These are phyloP conservation scores for Dichomitus squalens DNA, from an alignment of 1,284 basidiomycete species.

Conservation along the genomic window DNA sequence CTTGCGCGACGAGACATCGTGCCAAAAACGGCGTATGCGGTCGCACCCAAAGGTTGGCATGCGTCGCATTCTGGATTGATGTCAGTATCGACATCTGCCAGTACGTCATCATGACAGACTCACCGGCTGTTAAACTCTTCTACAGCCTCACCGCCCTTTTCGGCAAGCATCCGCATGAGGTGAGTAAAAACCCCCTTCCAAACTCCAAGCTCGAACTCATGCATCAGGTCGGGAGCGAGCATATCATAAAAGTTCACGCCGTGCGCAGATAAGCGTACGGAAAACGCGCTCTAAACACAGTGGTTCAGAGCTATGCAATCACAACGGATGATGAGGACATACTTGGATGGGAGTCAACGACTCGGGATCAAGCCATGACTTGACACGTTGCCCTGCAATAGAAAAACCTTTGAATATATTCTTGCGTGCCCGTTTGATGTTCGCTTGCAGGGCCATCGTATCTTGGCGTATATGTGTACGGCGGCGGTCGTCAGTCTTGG, in stretches of 20 bases:
- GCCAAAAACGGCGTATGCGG: constrained; percentile 24
- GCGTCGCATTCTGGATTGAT: constrained; percentile 9
- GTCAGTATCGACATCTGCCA: neutral
- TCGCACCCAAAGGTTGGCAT: constrained; percentile 31
- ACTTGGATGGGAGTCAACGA: constrained; percentile 1
- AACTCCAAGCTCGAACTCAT: constrained; percentile 33
- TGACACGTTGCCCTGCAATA: neutral
- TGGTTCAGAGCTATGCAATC: constrained; percentile 33
- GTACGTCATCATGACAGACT: neutral
- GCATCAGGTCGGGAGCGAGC: constrained; percentile 30
- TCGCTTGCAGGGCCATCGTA: neutral
- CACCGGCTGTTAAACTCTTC: constrained; percentile 25
- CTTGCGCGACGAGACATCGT: constrained; percentile 25
- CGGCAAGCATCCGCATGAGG: constrained; percentile 27
- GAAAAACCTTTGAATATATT: neutral
- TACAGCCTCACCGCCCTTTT: constrained; percentile 3
- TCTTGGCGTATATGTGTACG: constrained; percentile 1
- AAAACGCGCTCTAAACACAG: constrained; percentile 37
- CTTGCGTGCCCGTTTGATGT: neutral
- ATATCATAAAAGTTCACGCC: constrained; percentile 28
- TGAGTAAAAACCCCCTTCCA: constrained; percentile 31
- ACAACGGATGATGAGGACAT: neutral
- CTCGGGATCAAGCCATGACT: neutral
- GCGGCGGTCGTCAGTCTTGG: neutral
- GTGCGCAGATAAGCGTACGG: constrained; percentile 38